These are phyloP conservation scores for Blastomyces parvus DNA, from an alignment of 2,329 filamentous ascomycete genomes.

Conservation along the genomic window DNA sequence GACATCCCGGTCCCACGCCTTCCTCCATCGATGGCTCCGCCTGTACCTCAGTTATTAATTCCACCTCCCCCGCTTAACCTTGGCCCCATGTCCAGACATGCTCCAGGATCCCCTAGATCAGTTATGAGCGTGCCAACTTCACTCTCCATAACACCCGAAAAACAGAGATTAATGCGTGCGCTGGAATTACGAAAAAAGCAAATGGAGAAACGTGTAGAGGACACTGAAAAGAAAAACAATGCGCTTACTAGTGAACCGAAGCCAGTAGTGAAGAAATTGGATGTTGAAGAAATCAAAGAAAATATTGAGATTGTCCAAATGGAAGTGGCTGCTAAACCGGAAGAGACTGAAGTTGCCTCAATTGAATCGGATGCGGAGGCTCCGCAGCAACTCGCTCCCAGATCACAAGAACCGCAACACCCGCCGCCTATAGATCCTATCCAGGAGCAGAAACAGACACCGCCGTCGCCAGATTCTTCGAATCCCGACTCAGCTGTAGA, in stretches of 20 bases:
- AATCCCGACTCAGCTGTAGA: constrained; percentile 21
- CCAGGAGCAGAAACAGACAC: constrained; percentile 10
- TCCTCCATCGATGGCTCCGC: constrained; percentile 24
- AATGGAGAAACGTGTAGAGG: constrained; percentile 38
- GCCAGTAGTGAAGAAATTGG: constrained; percentile 13
- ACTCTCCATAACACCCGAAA: constrained; percentile 71
- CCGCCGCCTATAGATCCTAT: not conserved
- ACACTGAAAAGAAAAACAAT: constrained; percentile 22
- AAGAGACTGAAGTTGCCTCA: not conserved
- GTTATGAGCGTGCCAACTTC: constrained; percentile 38
- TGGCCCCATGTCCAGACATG: constrained; percentile 24
- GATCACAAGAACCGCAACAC: not conserved
- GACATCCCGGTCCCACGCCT: constrained; percentile 26
- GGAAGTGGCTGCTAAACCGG: not conserved
- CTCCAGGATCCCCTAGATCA: constrained; percentile 28
- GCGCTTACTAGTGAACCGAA: constrained; percentile 8
- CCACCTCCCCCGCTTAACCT: constrained; percentile 29
- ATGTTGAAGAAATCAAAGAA: not conserved
- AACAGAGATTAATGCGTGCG: constrained; percentile 86
- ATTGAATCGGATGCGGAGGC: not conserved
- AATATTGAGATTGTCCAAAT: constrained; percentile 4
- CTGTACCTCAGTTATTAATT: constrained; percentile 32
- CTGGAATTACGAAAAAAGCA: constrained; percentile 82
- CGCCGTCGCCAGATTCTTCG: constrained; percentile 13
- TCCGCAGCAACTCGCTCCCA: not conserved